Evolutionary conservation across 2,329 filamentous ascomycete species (phyloP), one percentile per base, ranked within the genome.

Genomic region (Verticillium nubilum): DNA sequence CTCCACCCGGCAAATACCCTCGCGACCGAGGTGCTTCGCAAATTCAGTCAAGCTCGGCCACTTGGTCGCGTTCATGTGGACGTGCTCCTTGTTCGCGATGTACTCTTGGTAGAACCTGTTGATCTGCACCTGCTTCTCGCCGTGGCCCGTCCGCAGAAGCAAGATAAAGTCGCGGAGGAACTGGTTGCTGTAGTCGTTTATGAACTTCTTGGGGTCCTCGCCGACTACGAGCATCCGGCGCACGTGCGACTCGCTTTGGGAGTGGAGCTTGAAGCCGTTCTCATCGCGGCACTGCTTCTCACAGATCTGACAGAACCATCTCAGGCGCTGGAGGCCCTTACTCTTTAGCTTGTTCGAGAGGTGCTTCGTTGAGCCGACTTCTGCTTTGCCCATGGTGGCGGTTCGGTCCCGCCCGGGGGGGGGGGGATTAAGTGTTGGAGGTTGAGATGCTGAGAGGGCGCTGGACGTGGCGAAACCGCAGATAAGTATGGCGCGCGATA

Each of bases 31-130:
- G 68, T 91, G 79, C 70, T 97, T 96, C 15, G 90, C 91, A 70
- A 97, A 96, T 67, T 98, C 92, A 2, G 92, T 94, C 66, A 99
- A 76, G 58, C 86, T 91, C 4, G 88, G 85, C 92, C 92, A 98
- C 68, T 89, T 88, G 0, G 95, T 98, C 7, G 92, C 82, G 73
- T 97, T 97, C 90, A 98, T 92, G 71, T 98, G 95, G 9, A 95
- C 79, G 71, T 98, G 94, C 68, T 92, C 83, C 73, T 93, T 92
- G 66, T 94, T 89, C 17, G 86, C 82, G 66, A 98, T 97, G 68
- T 96, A 95, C 69, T 93, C 88, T 72, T 98, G 92, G 75, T 99
- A 99, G 73, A 98, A 98, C 62, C 91, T 87, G 69, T 99, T 99
- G 57, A 93, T 85, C 33, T 93, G 84, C 1, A 98, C 87, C 67